These are phyloP conservation scores for Terana coerulea DNA, from an alignment of 768 basidiomycete genomes.

Conservation along the genomic window DNA sequence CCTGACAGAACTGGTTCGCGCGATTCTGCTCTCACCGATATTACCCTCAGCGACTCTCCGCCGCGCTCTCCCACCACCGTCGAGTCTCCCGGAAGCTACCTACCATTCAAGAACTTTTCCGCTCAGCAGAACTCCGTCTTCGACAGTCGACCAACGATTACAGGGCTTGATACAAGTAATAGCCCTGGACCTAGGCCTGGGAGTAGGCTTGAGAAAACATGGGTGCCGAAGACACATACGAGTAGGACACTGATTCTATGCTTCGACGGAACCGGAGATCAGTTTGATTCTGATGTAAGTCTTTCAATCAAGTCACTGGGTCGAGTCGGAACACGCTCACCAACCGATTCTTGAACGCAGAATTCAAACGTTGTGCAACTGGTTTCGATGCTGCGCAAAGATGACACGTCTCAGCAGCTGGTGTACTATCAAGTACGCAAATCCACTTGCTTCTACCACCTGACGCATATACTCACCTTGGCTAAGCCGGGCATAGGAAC, in stretches of 20 bases:
- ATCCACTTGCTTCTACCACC: neutral
- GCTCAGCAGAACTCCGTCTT: too few species aligned
- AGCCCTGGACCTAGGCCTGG: too few species aligned
- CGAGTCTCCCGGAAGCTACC: too few species aligned
- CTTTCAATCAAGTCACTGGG: neutral
- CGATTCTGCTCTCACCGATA: too few species aligned
- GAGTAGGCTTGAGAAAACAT: too few species aligned
- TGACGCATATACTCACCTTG: neutral
- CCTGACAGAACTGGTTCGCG: too few species aligned
- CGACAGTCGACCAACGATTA: too few species aligned
- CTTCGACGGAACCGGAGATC: neutral
- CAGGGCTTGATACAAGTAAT: too few species aligned
- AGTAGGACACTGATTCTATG: neutral
- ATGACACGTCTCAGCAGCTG: constrained; percentile 50
- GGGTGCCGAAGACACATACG: too few species aligned
- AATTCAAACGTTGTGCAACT: constrained; percentile 69
- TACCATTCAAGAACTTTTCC: too few species aligned
- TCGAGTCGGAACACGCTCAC: neutral
- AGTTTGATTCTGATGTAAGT: neutral
- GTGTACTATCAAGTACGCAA: constrained; percentile 65
- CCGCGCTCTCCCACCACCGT: too few species aligned
- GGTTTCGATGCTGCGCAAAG: constrained; percentile 63
- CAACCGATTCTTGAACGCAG: constrained; percentile 25
- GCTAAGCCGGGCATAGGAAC: constrained; percentile 49
- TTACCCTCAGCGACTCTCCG: too few species aligned